A percentile compares a stretch with the other conserved stretches of the same genome.
These are phyloP conservation scores for Scutellaria barbata DNA, from an alignment of 257 asterid species.

Conservation along the genomic window DNA sequence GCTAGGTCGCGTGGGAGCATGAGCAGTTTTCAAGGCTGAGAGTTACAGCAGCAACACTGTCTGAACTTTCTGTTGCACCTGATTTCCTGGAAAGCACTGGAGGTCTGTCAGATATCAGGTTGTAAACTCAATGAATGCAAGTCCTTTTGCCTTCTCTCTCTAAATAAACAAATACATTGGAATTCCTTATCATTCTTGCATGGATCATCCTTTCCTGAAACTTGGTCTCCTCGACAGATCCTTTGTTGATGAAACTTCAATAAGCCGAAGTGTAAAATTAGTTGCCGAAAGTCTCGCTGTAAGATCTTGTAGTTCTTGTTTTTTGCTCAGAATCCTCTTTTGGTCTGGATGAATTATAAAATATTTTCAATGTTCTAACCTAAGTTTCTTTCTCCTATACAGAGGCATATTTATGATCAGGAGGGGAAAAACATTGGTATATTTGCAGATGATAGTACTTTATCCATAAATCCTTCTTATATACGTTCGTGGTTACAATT, in stretches of 20 bases:
- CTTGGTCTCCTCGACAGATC: slow-evolving; percentile 51
- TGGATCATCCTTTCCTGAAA: slow-evolving; percentile 36
- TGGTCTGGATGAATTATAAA: slow-evolving; percentile 16
- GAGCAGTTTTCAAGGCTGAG: slow-evolving; percentile 93
- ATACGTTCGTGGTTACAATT: slow-evolving; percentile 80
- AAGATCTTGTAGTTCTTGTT: slow-evolving; percentile 42
- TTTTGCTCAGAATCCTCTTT: not conserved
- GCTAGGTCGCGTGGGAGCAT: slow-evolving; percentile 99
- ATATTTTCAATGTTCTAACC: slow-evolving; percentile 26
- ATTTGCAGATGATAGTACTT: slow-evolving; percentile 83
- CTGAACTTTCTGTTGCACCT: slow-evolving; percentile 79
- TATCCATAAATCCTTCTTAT: slow-evolving; percentile 82
- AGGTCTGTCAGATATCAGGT: slow-evolving; percentile 85
- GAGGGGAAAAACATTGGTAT: slow-evolving; percentile 62
- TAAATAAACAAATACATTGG: not conserved
- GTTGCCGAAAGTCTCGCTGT: slow-evolving; percentile 97
- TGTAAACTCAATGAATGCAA: slow-evolving; percentile 29
- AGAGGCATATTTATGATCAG: slow-evolving; percentile 81
- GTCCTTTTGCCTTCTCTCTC: not conserved
- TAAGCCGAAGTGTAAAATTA: slow-evolving; percentile 73
- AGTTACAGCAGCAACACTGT: slow-evolving; percentile 93
- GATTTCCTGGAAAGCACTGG: slow-evolving; percentile 85
- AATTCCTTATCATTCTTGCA: slow-evolving; percentile 26
- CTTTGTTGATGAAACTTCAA: slow-evolving; percentile 64
- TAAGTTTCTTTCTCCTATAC: slow-evolving; percentile 34